Base-by-base conservation (phyloP, 768 basidiomycete species). In the Russula sp. region DNA sequence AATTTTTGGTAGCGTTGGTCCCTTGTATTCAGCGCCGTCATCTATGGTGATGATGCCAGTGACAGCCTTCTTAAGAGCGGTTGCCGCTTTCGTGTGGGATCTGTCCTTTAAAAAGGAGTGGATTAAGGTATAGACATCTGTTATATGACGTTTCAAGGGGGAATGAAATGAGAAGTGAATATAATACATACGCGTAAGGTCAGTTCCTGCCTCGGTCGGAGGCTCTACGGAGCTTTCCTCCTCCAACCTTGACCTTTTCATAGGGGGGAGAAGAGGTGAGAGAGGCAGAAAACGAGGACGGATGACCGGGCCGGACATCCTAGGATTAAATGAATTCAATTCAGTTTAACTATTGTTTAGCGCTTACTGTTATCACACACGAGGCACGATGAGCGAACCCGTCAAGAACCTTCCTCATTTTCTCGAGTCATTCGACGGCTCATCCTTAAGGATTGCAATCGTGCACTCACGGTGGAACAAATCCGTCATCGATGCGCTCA, bases 391-490 rank as follows among this genome's bases (percentile, higher is more conserved):
- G 67, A 20, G 54, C 46, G 66, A 61, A n/a, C 79, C 87, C 69
- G 87, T 96, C 83, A 96, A 96, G 79, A 90, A 92, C 46, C 82
- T 86, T 57, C 78, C 82, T 18, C 79, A 83, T 53, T 81, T 89
- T 42, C 74, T 83, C 57, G 79, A 76, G 46, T 76, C 82, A 40
- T 83, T 84, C 79, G 92, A 98, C 71, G 95, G 95, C 57, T 88
- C 91, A 2, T 66, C 79, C 30, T 81, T 95, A 59, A 88, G 95
- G 62, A 77, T 97, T 58, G 92, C 91, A 71, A 95, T 98, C 72
- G 90, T 98, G 8, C 96, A 98, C 74, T 93, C 94, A 20, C 81
- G 94, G 77, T 99, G 97, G 97, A 99, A 99, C 79, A 86, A 85
- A 69, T 72, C 78, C 22, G 86, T 99, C 72, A 90, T 98, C 71